phyloP scores from a whole-genome alignment of 2,329 filamentous ascomycete species.

The Phyllosticta ampelicida region DNA sequence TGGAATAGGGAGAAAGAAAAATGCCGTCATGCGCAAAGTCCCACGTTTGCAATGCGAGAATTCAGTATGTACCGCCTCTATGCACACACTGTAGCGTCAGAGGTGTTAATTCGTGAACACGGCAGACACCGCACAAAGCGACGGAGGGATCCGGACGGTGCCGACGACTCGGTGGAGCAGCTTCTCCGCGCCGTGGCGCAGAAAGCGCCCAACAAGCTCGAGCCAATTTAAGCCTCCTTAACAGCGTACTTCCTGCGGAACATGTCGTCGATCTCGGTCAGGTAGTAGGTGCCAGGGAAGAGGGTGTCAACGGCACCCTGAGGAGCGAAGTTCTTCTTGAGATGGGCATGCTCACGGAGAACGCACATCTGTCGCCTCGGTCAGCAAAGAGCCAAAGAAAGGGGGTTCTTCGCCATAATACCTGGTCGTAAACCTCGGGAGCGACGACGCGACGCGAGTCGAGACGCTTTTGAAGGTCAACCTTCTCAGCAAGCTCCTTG shows the following conservation, averaged over 20 bases:
- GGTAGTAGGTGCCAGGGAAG: slow-evolving; percentile 40
- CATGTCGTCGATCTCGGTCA: slow-evolving; percentile 40
- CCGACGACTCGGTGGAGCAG: not conserved
- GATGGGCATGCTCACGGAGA: slow-evolving; percentile 39
- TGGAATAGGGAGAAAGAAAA: not conserved
- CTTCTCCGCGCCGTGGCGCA: not conserved
- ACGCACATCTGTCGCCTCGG: slow-evolving; percentile 36
- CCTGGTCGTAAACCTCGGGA: slow-evolving; percentile 39
- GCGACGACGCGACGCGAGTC: slow-evolving; percentile 35
- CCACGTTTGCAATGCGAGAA: not conserved
- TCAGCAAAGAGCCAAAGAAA: slow-evolving; percentile 16
- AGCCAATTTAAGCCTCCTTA: slow-evolving; percentile 31
- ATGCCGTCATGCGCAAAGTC: not conserved
- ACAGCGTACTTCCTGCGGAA: slow-evolving; percentile 41
- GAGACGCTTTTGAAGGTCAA: slow-evolving; percentile 37
- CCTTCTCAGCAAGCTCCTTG: slow-evolving; percentile 36
- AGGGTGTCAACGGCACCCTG: slow-evolving; percentile 34
- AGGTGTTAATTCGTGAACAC: not conserved
- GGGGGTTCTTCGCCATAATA: slow-evolving; percentile 12
- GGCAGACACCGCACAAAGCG: not conserved
- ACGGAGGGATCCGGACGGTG: not conserved
- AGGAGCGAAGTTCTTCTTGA: slow-evolving; percentile 40
- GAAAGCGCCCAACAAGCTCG: not conserved
- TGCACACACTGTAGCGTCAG: not conserved
- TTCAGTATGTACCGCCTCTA: not conserved